Evolutionary conservation across 2,329 filamentous ascomycete genomes (phyloP), one percentile per base, ranked within the genome.

Genomic region (Trichoderma aggressivum): DNA sequence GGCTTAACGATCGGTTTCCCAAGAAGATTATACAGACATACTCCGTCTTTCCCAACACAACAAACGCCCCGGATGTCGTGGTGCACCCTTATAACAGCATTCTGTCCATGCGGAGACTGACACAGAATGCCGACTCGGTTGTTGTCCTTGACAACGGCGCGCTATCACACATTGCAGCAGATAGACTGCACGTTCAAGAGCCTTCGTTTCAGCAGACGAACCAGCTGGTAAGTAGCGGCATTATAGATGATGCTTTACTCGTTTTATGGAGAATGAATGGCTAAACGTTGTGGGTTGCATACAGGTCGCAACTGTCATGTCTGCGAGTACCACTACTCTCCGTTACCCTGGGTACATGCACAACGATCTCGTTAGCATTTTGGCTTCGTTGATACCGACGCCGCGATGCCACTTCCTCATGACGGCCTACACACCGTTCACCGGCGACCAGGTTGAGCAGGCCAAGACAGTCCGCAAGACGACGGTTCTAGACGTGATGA

Each of bases 11-110:
- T 81, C 89, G 94, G 63, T 99, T 98, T 76, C 96, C 97, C 43
- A 99, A 99, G 84, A 99, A 99, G 86, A 90, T 99, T 74, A 98
- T 99, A 71, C 96, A 99, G 83, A 98, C 96, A 55, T 99, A 99
- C 82, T 98, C 95, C 0, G 97, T 99, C 66, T 99, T 99, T 77
- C 95, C 96, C 2, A 96, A 98, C 80, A 97, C 93, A 0, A 93
- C 93, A 72, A 94, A 92, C 75, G 89, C 90, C 4, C 90, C 91
- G 70, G 94, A 98, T 79, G 95, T 99, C 26, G 95, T 99, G 12
- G 96, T 99, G 26, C 96, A 99, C 79, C 96, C 96, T 12, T 99
- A 99, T 84, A 99, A 99, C 86, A 98, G 94, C 81, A 85, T 99
- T 70, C 88, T 99, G 18, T 92, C 95, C 12, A 94, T 99, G 90